Conservation (phyloP, 2,329 filamentous ascomycete genomes). For the Rhinocladiella mackenziei region DNA sequence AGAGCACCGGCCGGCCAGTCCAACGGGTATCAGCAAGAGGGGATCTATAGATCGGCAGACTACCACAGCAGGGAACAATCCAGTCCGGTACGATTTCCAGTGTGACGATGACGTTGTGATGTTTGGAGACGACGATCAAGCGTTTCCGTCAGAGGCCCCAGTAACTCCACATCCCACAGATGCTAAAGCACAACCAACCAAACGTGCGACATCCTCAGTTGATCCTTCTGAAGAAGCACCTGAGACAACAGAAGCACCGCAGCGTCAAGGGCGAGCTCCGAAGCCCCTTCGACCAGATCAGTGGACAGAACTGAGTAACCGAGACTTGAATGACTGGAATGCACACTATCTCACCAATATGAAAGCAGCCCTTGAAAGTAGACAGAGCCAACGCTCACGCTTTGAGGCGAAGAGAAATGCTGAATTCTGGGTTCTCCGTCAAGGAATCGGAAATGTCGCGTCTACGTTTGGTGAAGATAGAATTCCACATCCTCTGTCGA, state of each 20-base stretch:
- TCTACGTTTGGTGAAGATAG: constrained; percentile 41
- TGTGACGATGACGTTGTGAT: constrained; percentile 30
- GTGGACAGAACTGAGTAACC: constrained; percentile 52
- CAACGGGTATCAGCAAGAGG: background rate
- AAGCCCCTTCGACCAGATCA: constrained; percentile 48
- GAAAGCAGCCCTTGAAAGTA: constrained; percentile 45
- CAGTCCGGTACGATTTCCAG: constrained; percentile 26
- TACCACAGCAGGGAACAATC: constrained; percentile 1
- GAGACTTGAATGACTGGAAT: constrained; percentile 56
- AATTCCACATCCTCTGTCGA: constrained; percentile 50
- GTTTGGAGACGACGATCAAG: constrained; percentile 33
- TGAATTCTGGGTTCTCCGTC: constrained; percentile 56
- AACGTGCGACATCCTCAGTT: constrained; percentile 14
- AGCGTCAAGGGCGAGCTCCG: constrained; percentile 35
- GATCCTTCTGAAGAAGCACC: constrained; percentile 7
- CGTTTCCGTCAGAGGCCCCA: constrained; percentile 31
- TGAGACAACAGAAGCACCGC: constrained; percentile 27
- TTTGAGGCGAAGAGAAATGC: constrained; percentile 60
- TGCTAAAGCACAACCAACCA: constrained; percentile 16
- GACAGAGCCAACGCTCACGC: constrained; percentile 40
- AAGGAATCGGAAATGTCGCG: constrained; percentile 55
- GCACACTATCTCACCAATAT: constrained; percentile 60
- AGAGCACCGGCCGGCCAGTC: background rate
- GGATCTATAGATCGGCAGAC: background rate
- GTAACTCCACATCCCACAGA: constrained; percentile 13